Base-by-base conservation (phyloP, 2,329 filamentous ascomycete species). In the Cephalotrichum gorgonifer region DNA sequence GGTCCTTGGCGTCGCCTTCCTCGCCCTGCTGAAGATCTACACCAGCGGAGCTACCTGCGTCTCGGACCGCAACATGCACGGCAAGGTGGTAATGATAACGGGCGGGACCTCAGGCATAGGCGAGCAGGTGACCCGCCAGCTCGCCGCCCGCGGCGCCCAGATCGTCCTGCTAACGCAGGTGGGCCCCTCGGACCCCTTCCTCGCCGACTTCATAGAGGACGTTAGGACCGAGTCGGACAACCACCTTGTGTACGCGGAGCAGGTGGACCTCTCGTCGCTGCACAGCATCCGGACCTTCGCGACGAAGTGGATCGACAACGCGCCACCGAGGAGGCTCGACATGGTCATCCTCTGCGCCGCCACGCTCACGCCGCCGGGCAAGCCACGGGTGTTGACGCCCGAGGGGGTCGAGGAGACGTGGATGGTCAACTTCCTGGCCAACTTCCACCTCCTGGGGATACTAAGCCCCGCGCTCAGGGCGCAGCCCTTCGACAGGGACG, bases 301-400 rank as follows among this genome's bases (percentile, higher is more conserved):
- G 12, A 98, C 93, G 0, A 91, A 88, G 70, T 98, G 94, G 91
- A 88, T 98, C 55, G 91, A 98, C 65, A 97, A 96, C 64, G 79
- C 86, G 22, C 91, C 93, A 3, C 88, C 90, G 8, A 77, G 94
- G 50, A 76, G 94, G 44, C 71, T 98, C 6, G 93, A 98, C 64
- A 90, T 91, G 81, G 72, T 98, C 43, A 78, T 98, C 20, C 75
- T 98, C 17, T 95, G 89, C 64, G 93, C 85, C 9, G 86, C 86
- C 42, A 85, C 84, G 0, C 71, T 89, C 55, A 87, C 85, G 4
- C 83, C 88, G 2, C 77, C 76, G 11, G 86, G 82, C 1, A 73
- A 76, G 5, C 68, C 72, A 54, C 71, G 78, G 26, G 69, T 65
- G 1, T 70, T 78, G 54, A 95, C 89, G 0, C 67, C 73, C 6